Conservation (phyloP, 306 rosid species). For the Quillaja saponaria region DNA sequence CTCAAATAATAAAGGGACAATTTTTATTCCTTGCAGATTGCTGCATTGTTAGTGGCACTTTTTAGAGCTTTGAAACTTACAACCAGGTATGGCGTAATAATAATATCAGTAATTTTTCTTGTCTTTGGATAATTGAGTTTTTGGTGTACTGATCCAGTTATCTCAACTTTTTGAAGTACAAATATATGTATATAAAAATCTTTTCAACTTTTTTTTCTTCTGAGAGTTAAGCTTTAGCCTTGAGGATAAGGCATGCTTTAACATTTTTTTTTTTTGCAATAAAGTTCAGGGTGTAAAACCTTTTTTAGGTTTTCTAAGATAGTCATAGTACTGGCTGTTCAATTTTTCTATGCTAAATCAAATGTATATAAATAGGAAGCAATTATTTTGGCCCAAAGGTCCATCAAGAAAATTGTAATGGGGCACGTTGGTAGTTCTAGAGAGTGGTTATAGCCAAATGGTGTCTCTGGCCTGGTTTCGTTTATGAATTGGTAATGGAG, state of each 20-base stretch:
- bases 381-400: too few species aligned
- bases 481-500: too few species aligned
- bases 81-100: slow-evolving; percentile 56
- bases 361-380: too few species aligned
- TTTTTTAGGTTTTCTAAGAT: neutral
- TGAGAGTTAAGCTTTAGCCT: too few species aligned
- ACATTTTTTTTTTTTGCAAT: neutral
- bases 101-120: slow-evolving; percentile 18
- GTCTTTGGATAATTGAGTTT: slow-evolving; percentile 25
- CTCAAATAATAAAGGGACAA: neutral
- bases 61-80: slow-evolving; percentile 82
- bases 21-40: slow-evolving; percentile 66
- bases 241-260: slow-evolving; percentile 3
- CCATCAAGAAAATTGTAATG: too few species aligned
- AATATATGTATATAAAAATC: too few species aligned
- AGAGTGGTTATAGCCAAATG: too few species aligned
- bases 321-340: too few species aligned
- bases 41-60: slow-evolving; percentile 83
- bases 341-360: too few species aligned
- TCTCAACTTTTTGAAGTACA: too few species aligned
- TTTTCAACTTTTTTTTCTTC: neutral
- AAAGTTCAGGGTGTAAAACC: neutral
- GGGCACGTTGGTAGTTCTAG: too few species aligned
- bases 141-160: slow-evolving; percentile 7
- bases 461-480: too few species aligned